Percentiles rank a stretch among this genome's conserved stretches.
Evolutionary conservation across 169 alveolate species (phyloP).

Genomic region (Sarcocystis neurona): DNA sequence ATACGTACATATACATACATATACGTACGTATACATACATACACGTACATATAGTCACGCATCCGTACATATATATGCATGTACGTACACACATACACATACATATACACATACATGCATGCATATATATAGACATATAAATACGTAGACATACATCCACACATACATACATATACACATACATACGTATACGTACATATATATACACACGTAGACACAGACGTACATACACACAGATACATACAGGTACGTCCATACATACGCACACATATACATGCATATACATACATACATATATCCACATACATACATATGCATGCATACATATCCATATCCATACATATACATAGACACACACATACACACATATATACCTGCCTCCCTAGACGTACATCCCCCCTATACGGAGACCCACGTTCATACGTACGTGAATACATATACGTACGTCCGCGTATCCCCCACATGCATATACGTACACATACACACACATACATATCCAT

Average conservation of each 20-base stretch:
- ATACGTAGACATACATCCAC: neutral
- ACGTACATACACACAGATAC: neutral
- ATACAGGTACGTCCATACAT: neutral
- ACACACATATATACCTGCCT: no score
- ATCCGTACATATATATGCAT: neutral
- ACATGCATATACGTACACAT: no score
- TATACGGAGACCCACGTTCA: no score
- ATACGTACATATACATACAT: constrained; percentile 14
- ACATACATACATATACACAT: neutral
- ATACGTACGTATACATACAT: neutral
- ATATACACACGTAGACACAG: neutral
- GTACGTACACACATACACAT: neutral
- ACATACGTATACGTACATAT: neutral
- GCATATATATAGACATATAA: neutral
- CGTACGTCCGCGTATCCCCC: no score
- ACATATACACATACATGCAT: neutral
- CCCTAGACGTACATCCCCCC: no score
- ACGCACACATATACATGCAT: neutral
- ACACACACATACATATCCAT: no score
- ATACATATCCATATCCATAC: neutral
- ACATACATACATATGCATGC: neutral
- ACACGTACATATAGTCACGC: neutral
- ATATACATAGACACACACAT: neutral
- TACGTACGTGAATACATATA: no score
- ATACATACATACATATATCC: neutral